Base-by-base conservation (phyloP, 305 asterid genomes). In the Solanum aculeatissimum region DNA sequence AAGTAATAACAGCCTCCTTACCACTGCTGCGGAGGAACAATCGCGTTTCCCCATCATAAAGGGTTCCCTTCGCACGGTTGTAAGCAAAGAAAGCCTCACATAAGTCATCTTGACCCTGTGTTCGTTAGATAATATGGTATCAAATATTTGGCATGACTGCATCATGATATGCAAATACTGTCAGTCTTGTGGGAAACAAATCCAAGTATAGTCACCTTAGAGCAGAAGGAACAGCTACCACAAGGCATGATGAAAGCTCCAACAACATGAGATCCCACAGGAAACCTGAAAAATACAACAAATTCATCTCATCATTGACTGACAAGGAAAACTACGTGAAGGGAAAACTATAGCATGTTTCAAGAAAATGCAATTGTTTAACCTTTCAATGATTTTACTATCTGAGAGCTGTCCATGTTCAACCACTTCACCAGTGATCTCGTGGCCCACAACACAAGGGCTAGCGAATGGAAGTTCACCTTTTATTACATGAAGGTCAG, bases 211-310 rank as follows among this genome's bases (percentile, higher is more conserved):
- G 90, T 91, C 86, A 92, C 99, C 99, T 91, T 93, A 35, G 98
- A 92, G 89, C 99, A 96, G 92, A 84, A 96, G 91, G 90, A 88
- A 91, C 98, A 96, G 92, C 90, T 92, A 85, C 99, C 99, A 62
- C 99, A 96, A 43, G 99, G 99, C 99, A 96, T 95, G 93, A 96
- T 96, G 83, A 95, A 96, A 85, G 99, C 99, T 85, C 99, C 99
- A 84, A 95, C 92, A 80, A 95, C 98, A 60, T 89, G 94, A 77
- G 97, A 92, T 84, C 99, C 98, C 63, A 95, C 71, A 11, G 98
- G 98, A 81, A 90, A 87, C 87, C 99, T 96, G 91, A 65, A 82
- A 42, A 86, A 79, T 23, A 87, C 84, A 21, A 54, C 21, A 75
- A 49, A 83, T 47, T 87, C 38, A 53, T 84, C 83, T 77, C 75